These are phyloP conservation scores for Sporothrix sp. DNA, from an alignment of 2,329 filamentous ascomycete species.

Conservation along the genomic window DNA sequence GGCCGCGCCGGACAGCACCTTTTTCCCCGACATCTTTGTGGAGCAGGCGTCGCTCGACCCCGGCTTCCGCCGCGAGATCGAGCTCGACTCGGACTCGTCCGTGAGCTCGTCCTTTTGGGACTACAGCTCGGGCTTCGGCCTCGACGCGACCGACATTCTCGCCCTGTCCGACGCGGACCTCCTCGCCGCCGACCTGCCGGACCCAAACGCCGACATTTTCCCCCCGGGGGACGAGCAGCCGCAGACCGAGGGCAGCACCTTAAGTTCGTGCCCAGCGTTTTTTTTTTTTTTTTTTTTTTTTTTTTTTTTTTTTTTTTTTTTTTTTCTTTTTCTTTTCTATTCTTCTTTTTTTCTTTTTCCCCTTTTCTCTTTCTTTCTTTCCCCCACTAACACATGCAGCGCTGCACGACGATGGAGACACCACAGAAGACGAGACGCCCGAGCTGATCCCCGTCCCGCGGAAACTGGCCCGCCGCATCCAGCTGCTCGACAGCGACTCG, in stretches of 20 bases:
- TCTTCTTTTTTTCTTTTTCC: conserved; percentile 12
- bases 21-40: conserved; percentile 71
- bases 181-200: neutral
- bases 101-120: conserved; percentile 56
- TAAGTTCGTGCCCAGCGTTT: too few species aligned
- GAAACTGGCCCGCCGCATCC: conserved; percentile 29
- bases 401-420: conserved; percentile 52
- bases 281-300: too few species aligned
- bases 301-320: too few species aligned
- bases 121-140: conserved; percentile 38
- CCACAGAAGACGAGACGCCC: conserved; percentile 50
- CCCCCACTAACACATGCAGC: conserved; percentile 29
- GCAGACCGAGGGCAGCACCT: too few species aligned
- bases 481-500: conserved; percentile 32
- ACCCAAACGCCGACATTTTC: neutral
- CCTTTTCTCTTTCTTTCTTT: conserved; percentile 9
- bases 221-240: neutral
- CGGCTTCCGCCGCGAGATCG: conserved; percentile 62
- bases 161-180: conserved; percentile 26
- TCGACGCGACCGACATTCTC: conserved; percentile 20
- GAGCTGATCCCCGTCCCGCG: conserved; percentile 40
- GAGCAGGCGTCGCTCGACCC: conserved; percentile 65
- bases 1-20: conserved; percentile 48
- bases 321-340: too few species aligned
- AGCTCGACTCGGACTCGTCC: conserved; percentile 52